These are phyloP conservation scores for Gaeumannomyces tritici DNA, from an alignment of 2,329 filamentous ascomycete species.

Conservation along the genomic window DNA sequence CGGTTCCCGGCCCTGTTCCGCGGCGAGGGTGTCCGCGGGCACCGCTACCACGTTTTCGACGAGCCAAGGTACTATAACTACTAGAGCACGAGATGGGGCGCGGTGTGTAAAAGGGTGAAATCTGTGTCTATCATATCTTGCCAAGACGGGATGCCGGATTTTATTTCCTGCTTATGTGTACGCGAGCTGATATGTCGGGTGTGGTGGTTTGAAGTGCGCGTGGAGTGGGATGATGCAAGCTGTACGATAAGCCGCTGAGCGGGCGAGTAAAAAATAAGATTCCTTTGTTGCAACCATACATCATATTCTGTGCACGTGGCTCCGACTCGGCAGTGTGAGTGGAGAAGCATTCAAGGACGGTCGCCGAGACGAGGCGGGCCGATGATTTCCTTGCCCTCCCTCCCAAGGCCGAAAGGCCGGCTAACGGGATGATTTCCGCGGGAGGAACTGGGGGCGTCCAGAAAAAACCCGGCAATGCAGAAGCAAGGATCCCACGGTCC, in stretches of 20 bases:
- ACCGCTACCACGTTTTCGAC: constrained; percentile 91
- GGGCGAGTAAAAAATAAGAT: not conserved
- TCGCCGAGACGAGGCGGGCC: not conserved
- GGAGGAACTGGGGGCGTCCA: not conserved
- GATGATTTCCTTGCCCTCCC: not conserved
- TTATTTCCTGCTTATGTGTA: not conserved
- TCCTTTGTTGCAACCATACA: not conserved
- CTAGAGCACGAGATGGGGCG: constrained; percentile 9
- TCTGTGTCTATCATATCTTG: not conserved
- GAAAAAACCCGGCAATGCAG: not conserved
- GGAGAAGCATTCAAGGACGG: not conserved
- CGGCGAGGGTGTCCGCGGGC: constrained; percentile 77
- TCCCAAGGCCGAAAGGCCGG: not conserved
- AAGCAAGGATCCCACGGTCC: not conserved
- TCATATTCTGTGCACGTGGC: too few relatives aligned
- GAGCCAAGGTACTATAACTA: constrained; percentile 66
- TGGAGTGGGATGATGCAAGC: not conserved
- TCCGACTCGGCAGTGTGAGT: too few relatives aligned
- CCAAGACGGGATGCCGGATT: not conserved
- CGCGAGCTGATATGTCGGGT: not conserved
- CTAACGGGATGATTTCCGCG: not conserved
- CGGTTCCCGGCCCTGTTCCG: constrained; percentile 79
- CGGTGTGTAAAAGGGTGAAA: not conserved
- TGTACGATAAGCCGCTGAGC: not conserved
- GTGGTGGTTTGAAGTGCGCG: not conserved